These are phyloP conservation scores for Syzygium jambos DNA, from an alignment of 345 rosid species.

Conservation along the genomic window DNA sequence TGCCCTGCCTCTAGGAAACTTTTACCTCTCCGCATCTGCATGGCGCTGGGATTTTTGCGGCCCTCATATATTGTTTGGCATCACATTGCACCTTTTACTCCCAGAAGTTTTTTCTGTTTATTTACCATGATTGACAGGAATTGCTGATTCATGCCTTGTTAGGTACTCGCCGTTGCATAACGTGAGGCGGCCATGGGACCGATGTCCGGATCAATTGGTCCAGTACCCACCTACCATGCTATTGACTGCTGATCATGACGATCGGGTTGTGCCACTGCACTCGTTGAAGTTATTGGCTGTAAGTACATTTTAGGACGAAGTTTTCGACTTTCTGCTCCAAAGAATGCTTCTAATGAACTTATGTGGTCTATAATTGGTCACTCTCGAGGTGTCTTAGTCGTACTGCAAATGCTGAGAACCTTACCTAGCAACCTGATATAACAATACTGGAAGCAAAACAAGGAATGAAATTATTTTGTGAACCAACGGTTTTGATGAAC, in stretches of 20 bases:
- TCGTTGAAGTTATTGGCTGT: conserved; percentile 83
- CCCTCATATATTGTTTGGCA: not conserved
- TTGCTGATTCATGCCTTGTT: not conserved
- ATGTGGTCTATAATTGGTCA: not conserved
- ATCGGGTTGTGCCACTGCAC: conserved; percentile 87
- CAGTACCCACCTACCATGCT: conserved; percentile 92
- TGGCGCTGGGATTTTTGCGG: not conserved
- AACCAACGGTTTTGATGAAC: no score
- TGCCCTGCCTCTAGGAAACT: not conserved
- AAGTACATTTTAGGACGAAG: conserved; percentile 9
- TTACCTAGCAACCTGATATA: not conserved
- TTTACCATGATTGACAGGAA: not conserved
- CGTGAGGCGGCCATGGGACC: conserved; percentile 92
- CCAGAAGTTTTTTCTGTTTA: no score
- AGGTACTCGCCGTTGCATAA: conserved; percentile 97
- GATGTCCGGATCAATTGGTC: conserved; percentile 16
- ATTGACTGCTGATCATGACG: conserved; percentile 95
- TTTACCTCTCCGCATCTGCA: not conserved
- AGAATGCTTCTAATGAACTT: not conserved
- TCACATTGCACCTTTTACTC: not conserved
- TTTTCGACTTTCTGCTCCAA: not conserved
- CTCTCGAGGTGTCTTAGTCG: not conserved
- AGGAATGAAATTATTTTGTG: not conserved
- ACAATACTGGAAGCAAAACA: not conserved
- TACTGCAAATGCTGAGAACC: not conserved